Evolutionary conservation across 1,284 basidiomycete genomes (phyloP).

Genomic region (Ustilago hordei): DNA sequence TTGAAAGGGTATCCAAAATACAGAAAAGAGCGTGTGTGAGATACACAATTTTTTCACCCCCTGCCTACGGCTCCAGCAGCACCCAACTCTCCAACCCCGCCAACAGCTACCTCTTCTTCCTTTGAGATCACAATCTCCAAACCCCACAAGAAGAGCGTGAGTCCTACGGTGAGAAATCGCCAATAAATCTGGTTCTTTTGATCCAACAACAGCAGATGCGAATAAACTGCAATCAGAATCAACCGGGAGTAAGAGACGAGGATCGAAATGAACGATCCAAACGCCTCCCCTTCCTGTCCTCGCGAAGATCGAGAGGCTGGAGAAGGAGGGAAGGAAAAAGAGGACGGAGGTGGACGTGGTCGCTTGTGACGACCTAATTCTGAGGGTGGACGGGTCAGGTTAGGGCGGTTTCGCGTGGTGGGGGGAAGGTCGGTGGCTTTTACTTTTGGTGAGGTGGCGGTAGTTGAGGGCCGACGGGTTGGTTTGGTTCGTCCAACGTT

Average conservation of each 20-base stretch:
- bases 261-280: conserved; percentile 49
- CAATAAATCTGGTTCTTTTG: conserved; percentile 68
- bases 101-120: conserved; percentile 44
- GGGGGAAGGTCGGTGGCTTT: not conserved
- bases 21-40: not conserved
- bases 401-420: conserved; percentile 25
- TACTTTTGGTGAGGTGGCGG: not conserved
- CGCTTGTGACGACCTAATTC: conserved; percentile 36
- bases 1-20: not conserved
- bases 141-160: conserved; percentile 63
- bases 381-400: conserved; percentile 37
- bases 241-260: conserved; percentile 64
- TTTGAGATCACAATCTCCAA: conserved; percentile 64
- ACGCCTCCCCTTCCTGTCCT: conserved; percentile 14
- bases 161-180: conserved; percentile 66
- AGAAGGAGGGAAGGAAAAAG: not conserved
- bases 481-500: not conserved
- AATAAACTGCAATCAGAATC: conserved; percentile 67
- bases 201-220: conserved; percentile 65
- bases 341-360: conserved; percentile 17
- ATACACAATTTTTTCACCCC: conserved; percentile 5
- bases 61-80: conserved; percentile 18
- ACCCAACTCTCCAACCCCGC: conserved; percentile 31
- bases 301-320: not conserved
- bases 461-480: not conserved